A percentile compares a stretch with the other conserved stretches of the same genome.
Evolutionary conservation across 1,139 yeast genomes (phyloP).

Genomic region (Scheffersomyces segobiensis): DNA sequence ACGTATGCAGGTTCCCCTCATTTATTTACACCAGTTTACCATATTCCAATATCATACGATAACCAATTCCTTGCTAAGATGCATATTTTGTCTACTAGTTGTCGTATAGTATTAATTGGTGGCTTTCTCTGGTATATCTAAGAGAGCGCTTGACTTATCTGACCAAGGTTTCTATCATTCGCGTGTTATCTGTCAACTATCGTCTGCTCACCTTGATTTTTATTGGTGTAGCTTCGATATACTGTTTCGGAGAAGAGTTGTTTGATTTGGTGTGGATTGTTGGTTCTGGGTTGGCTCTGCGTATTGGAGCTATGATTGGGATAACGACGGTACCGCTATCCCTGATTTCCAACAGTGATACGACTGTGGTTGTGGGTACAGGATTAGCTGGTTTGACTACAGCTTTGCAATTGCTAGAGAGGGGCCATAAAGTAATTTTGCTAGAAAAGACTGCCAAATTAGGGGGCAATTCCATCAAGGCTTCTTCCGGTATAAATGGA

Average conservation of each 20-base stretch:
- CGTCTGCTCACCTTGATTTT: not conserved
- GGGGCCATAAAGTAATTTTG: slow-evolving; percentile 26
- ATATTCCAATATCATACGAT: not conserved
- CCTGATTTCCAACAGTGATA: not conserved
- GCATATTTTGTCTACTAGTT: not conserved
- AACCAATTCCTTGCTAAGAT: not conserved
- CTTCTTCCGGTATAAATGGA: slow-evolving; percentile 44
- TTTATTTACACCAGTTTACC: not conserved
- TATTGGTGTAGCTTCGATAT: not conserved
- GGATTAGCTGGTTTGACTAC: slow-evolving; percentile 42
- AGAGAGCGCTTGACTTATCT: not conserved
- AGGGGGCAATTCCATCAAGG: slow-evolving; percentile 43
- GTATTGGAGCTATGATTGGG: not conserved
- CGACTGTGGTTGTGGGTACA: slow-evolving; percentile 30
- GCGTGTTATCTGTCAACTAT: not conserved
- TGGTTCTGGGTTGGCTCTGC: not conserved
- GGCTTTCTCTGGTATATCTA: not conserved
- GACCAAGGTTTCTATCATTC: not conserved
- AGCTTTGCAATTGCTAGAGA: slow-evolving; percentile 23
- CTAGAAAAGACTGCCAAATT: slow-evolving; percentile 30
- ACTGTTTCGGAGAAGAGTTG: not conserved
- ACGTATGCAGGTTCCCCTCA: not conserved
- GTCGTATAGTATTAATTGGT: not conserved
- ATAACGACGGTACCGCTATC: not conserved
- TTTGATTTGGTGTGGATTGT: not conserved